Percentiles rank a stretch among this genome's conserved stretches.
phyloP scores from a whole-genome alignment of 78 protist genomes.

The Dictyostelium citrinum region DNA sequence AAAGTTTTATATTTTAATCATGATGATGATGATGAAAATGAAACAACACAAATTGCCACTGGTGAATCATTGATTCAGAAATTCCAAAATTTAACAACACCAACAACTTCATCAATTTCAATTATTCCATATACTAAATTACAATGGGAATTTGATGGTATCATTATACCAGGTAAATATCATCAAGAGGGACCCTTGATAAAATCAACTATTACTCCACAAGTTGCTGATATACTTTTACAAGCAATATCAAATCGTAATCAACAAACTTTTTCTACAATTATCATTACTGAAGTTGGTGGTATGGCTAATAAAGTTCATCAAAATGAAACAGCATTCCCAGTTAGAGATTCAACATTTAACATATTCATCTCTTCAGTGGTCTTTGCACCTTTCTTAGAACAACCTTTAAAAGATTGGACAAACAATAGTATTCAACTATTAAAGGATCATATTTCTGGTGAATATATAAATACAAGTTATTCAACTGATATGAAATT shows the following conservation, averaged over 20 bases:
- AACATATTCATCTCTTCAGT: background rate
- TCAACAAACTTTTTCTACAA: background rate
- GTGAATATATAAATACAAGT: background rate
- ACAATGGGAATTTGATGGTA: constrained; percentile 4
- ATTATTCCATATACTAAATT: background rate
- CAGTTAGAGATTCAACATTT: constrained; percentile 9
- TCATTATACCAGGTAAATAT: background rate
- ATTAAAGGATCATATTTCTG: background rate
- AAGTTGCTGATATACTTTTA: background rate
- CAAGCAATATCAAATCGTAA: background rate
- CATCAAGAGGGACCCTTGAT: constrained; percentile 21
- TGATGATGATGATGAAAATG: background rate
- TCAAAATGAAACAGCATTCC: background rate
- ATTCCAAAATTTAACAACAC: background rate
- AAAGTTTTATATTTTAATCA: background rate
- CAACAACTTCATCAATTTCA: background rate
- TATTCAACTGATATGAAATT: background rate
- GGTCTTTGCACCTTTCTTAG: background rate
- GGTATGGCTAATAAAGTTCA: background rate
- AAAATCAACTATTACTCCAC: background rate
- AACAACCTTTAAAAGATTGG: background rate
- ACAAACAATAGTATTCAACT: background rate
- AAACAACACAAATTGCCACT: no score
- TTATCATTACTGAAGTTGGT: constrained; percentile 18
- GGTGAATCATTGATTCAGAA: background rate